These are phyloP conservation scores for Serendipita sp. DNA, from an alignment of 768 basidiomycete genomes.

Conservation along the genomic window DNA sequence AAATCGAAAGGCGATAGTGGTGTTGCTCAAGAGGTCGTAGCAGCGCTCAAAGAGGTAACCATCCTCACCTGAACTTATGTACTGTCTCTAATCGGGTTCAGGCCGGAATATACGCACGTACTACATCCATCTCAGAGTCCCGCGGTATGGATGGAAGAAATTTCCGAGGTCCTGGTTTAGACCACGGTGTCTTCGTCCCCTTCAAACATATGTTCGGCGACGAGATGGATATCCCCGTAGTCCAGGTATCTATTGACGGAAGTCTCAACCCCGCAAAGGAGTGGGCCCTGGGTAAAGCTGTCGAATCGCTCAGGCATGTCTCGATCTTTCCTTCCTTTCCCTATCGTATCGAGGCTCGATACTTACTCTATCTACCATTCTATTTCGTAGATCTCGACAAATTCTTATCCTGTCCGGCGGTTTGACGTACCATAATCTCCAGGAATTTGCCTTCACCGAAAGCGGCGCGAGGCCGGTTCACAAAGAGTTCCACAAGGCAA, in stretches of 20 bases:
- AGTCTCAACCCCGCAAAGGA: conserved; percentile 43
- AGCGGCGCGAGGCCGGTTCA: conserved; percentile 31
- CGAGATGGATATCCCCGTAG: conserved; percentile 47
- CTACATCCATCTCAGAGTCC: conserved; percentile 31
- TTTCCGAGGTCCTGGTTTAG: conserved; percentile 46
- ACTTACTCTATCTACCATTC: no score
- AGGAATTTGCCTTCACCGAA: conserved; percentile 32
- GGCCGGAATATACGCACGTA: conserved; percentile 40
- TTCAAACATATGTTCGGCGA: conserved; percentile 67
- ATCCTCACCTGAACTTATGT: neutral
- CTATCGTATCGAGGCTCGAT: neutral
- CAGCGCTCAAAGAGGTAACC: conserved; percentile 38
- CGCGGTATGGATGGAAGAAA: conserved; percentile 55
- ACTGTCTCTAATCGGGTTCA: conserved; percentile 13
- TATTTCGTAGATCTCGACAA: conserved; percentile 36
- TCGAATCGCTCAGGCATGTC: conserved; percentile 38
- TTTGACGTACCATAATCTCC: conserved; percentile 49
- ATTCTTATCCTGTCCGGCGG: conserved; percentile 59
- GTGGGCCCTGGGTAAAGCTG: conserved; percentile 48
- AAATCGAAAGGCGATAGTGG: conserved; percentile 45
- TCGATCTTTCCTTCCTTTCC: neutral
- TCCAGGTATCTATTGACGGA: conserved; percentile 52
- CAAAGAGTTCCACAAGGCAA: conserved; percentile 43
- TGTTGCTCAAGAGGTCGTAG: conserved; percentile 43
- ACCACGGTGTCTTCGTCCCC: conserved; percentile 70